phyloP scores from a whole-genome alignment of 2,329 filamentous ascomycete genomes.

The Cercospora canescens region DNA sequence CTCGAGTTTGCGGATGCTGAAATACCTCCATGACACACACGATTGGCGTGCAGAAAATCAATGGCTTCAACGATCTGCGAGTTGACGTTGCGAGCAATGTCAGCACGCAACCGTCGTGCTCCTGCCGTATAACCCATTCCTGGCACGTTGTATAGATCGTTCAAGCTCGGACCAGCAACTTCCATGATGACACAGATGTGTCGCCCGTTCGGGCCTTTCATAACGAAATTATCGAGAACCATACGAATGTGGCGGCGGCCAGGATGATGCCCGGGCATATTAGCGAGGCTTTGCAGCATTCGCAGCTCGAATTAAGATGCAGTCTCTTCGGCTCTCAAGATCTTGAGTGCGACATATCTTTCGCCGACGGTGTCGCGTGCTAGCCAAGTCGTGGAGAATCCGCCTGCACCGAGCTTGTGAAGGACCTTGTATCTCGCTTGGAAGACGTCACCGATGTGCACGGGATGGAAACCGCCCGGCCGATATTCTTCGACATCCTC shows the following conservation, averaged over 20 bases:
- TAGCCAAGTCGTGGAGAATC: slow-evolving; percentile 11
- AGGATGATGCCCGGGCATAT: neutral
- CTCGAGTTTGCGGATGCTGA: too few relatives aligned
- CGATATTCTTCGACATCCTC: neutral
- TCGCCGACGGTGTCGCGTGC: neutral
- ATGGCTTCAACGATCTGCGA: too few relatives aligned
- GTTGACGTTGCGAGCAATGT: too few relatives aligned
- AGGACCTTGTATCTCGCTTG: neutral
- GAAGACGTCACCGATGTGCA: neutral
- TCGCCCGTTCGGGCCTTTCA: neutral
- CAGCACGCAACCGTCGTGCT: too few relatives aligned
- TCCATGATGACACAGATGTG: neutral
- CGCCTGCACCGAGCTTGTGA: slow-evolving; percentile 8
- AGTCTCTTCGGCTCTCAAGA: neutral
- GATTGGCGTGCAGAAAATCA: too few relatives aligned
- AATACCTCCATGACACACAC: too few relatives aligned
- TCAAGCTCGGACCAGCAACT: neutral
- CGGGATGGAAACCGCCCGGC: neutral
- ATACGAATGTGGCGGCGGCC: neutral
- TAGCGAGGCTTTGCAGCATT: neutral
- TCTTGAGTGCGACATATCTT: slow-evolving; percentile 1
- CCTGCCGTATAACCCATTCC: too few relatives aligned
- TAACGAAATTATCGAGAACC: neutral
- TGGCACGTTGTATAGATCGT: neutral
- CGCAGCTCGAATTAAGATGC: neutral